These are phyloP conservation scores for Scheffersomyces coipomensis DNA, from an alignment of 805 yeast species.

Conservation along the genomic window DNA sequence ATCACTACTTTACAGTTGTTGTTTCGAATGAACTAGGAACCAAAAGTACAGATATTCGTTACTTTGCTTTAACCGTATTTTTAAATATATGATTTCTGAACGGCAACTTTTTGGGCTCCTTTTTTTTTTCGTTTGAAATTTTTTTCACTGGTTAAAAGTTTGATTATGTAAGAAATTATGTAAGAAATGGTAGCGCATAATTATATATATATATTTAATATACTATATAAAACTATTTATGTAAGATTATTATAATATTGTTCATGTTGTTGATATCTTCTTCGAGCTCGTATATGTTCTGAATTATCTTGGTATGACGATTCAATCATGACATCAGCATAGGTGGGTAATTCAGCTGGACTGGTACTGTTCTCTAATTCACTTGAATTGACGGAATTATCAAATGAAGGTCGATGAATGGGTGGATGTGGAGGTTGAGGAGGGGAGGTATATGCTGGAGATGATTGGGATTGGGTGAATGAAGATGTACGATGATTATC, in stretches of 20 bases:
- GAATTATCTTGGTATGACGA: slow-evolving; percentile 26
- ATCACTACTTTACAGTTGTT: no score
- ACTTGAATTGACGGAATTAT: slow-evolving; percentile 1
- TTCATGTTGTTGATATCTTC: slow-evolving; percentile 32
- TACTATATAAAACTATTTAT: slow-evolving; percentile 1
- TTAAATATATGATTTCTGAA: no score
- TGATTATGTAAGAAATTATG: no score
- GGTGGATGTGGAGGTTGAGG: slow-evolving; percentile 1
- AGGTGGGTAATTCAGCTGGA: slow-evolving; percentile 25
- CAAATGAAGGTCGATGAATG: slow-evolving; percentile 1
- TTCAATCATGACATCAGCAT: slow-evolving; percentile 36
- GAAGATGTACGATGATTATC: neutral
- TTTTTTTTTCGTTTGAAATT: no score
- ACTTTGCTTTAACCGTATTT: no score
- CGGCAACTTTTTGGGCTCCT: no score
- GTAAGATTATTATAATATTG: slow-evolving; percentile 22
- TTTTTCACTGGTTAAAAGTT: no score
- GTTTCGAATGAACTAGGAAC: no score
- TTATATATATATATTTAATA: neutral
- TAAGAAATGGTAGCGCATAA: slow-evolving; percentile 1
- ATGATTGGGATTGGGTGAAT: neutral
- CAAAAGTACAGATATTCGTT: no score
- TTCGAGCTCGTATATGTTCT: slow-evolving; percentile 32
- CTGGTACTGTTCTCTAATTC: neutral
- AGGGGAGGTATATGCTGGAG: neutral